Evolutionary conservation across 1,284 basidiomycete species (phyloP), one percentile per base, ranked within the genome.

Genomic region (Rhizoctonia solani): DNA sequence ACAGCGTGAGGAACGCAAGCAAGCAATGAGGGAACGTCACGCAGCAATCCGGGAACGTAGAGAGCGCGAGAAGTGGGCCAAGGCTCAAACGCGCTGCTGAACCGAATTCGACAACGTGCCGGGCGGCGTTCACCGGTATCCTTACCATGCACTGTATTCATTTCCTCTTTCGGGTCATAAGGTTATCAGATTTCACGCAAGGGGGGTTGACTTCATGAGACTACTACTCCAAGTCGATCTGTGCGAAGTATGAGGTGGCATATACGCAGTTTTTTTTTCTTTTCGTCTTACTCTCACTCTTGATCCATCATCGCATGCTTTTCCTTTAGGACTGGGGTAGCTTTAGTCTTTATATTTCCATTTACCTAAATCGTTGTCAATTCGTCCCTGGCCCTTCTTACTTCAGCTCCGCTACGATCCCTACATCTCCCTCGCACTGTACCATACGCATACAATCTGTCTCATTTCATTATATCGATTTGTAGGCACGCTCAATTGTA

Each of bases 371-470:
- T 5, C 5, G 5, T 21, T 16, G 41, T 16, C n/a, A 6, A 44
- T 44, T 44, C 41, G 19, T 44, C n/a, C 19, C 16, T 21, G 16
- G 19, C n/a, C 41, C 41, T 44, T n/a, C 14, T 16, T 16, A 16
- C 41, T n/a, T 16, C 41, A 44, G 77, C 86, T 76, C 75, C 81
- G 77, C 89, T 83, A 19, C 80, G 88, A 72, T 92, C 93, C 74
- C 87, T 92, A 25, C 89, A 91, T 74, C 83, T 93, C 47, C 92
- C 92, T 8, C 19, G 4, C 41, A 44, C 41, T 44, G 41, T 44
- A 44, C 14, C n/a, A 44, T 42, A 41, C 29, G 16, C 16, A 53
- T 53, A 4, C 19, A 27, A 27, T 21, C 13, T 21, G 25, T 27
- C 44, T 47, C 14, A 23, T 39, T 39, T n/a, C n/a, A 23, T 30